These are phyloP conservation scores for Cynanchum wilfordii DNA, from an alignment of 257 asterid genomes.

Conservation along the genomic window DNA sequence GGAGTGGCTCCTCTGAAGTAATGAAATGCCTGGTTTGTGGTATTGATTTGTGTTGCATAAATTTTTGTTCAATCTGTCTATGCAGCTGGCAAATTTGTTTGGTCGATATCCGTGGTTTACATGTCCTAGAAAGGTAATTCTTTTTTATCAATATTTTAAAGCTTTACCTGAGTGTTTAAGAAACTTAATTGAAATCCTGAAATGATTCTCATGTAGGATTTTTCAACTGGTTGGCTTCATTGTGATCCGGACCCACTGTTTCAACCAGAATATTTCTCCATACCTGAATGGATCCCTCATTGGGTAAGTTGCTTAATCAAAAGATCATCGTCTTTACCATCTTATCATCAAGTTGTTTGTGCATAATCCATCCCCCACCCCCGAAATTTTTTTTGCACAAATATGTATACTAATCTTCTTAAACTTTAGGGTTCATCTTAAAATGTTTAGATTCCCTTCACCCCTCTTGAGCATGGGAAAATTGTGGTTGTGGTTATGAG, in stretches of 20 bases:
- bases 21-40: neutral
- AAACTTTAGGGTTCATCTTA: neutral
- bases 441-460: neutral
- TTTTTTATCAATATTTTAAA: constrained; percentile 13
- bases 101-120: constrained; percentile 93
- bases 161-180: constrained; percentile 7
- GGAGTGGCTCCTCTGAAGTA: neutral
- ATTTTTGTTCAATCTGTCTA: constrained; percentile 15
- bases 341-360: neutral
- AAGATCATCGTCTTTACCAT: neutral
- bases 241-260: constrained; percentile 89
- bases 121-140: constrained; percentile 87
- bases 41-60: constrained; percentile 6
- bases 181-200: constrained; percentile 13
- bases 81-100: constrained; percentile 80
- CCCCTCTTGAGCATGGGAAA: neutral
- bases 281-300: constrained; percentile 68
- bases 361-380: neutral
- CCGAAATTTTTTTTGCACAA: neutral
- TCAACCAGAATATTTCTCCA: constrained; percentile 60
- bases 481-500: neutral
- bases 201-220: constrained; percentile 50
- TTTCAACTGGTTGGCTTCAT: constrained; percentile 90
- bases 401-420: neutral
- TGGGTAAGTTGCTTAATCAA: constrained; percentile 45